A percentile compares a stretch with the other conserved stretches of the same genome.
Conservation (phyloP, 371 early-diverging fungal species). For the Haplosporangium sp. region DNA sequence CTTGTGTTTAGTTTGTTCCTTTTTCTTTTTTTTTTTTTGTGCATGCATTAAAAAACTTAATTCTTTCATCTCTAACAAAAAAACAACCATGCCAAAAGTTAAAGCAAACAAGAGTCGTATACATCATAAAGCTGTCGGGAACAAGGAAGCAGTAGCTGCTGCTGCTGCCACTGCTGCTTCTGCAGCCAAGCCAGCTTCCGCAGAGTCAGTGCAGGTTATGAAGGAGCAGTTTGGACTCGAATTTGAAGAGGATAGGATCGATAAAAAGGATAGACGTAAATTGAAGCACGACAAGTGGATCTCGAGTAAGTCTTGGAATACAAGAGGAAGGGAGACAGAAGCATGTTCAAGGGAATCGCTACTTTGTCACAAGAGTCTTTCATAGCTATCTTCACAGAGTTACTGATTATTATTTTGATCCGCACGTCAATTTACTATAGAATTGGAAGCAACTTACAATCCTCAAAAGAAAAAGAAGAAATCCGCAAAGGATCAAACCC, state of each 20-base stretch:
- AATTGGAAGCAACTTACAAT: constrained; percentile 65
- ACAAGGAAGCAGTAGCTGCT: constrained; percentile 17
- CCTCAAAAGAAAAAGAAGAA: constrained; percentile 62
- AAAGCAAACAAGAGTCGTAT: constrained; percentile 53
- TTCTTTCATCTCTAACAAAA: not conserved
- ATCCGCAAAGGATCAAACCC: constrained; percentile 53
- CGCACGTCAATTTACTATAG: constrained; percentile 28
- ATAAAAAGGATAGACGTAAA: constrained; percentile 65
- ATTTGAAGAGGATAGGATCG: constrained; percentile 40
- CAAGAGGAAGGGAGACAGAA: too few relatives aligned
- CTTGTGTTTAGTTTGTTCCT: not conserved
- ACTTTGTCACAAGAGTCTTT: too few relatives aligned
- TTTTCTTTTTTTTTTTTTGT: constrained; percentile 13
- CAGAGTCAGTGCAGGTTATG: constrained; percentile 32
- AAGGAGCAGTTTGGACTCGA: constrained; percentile 45
- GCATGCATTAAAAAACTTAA: not conserved
- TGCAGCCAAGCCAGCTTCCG: not conserved
- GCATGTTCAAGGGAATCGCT: not conserved
- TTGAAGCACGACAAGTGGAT: constrained; percentile 69
- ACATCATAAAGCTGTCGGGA: constrained; percentile 49
- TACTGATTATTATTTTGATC: not conserved
- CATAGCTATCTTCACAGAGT: not conserved
- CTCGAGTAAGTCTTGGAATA: constrained; percentile 57
- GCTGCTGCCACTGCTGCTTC: constrained; percentile 6
- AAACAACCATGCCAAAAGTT: constrained; percentile 59